phyloP scores from a whole-genome alignment of 805 yeast genomes.

The Myxozyma neglecta region DNA sequence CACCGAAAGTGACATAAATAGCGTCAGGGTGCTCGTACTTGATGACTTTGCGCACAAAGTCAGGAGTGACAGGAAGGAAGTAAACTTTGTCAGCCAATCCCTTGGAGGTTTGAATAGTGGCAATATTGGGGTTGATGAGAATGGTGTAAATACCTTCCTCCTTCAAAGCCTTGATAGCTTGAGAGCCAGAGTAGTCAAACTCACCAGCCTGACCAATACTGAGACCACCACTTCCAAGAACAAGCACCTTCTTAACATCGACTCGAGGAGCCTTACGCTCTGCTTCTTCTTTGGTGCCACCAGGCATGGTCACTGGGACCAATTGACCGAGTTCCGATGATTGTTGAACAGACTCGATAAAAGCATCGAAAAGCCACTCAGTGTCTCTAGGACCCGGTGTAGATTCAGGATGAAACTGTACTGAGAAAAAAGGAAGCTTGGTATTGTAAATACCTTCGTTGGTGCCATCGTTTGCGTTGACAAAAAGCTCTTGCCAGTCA shows the following conservation, averaged over 20 bases:
- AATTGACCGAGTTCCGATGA: conserved; percentile 49
- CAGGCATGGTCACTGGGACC: conserved; percentile 85
- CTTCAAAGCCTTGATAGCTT: conserved; percentile 96
- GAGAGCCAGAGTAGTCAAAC: conserved; percentile 97
- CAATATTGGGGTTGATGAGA: conserved; percentile 95
- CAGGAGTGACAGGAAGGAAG: conserved; percentile 96
- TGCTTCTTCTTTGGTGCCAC: conserved; percentile 76
- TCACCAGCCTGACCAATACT: conserved; percentile 99
- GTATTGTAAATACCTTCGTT: conserved; percentile 97
- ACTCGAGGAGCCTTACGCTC: conserved; percentile 72
- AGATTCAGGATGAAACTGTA: conserved; percentile 98
- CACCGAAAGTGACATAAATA: conserved; percentile 95
- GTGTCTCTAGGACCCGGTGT: conserved; percentile 99
- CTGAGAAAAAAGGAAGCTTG: conserved; percentile 87
- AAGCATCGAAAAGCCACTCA: conserved; percentile 92
- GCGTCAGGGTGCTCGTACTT: conserved; percentile 96
- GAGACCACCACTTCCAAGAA: conserved; percentile 96
- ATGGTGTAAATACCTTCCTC: conserved; percentile 97
- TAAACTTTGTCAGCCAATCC: conserved; percentile 98
- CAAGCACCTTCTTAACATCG: conserved; percentile 85
- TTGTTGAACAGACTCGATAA: conserved; percentile 74
- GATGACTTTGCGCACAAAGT: conserved; percentile 93
- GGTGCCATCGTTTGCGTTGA: conserved; percentile 94
- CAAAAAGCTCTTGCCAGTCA: conserved; percentile 93
- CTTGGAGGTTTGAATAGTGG: conserved; percentile 96